A percentile compares a stretch with the other conserved stretches of the same genome.
Evolutionary conservation across 768 basidiomycete species (phyloP).

Genomic region (Leccinum rimulosum): DNA sequence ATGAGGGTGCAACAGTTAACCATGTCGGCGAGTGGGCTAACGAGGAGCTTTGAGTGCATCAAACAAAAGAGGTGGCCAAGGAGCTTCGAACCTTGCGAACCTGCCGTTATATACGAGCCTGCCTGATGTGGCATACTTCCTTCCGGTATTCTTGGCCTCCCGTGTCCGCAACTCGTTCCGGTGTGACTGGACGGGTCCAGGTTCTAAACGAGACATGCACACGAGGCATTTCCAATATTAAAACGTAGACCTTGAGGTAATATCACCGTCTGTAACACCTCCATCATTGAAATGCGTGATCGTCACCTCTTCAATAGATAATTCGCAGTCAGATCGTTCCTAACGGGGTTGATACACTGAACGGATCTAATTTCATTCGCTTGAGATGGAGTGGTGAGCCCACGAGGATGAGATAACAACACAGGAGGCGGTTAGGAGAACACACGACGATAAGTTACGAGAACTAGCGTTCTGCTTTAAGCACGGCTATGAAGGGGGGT

Average conservation of each 20-base stretch:
- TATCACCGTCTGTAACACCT: slow-evolving; percentile 26
- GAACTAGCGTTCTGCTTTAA: slow-evolving; percentile 39
- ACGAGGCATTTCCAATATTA: slow-evolving; percentile 30
- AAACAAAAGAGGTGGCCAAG: slow-evolving; percentile 12
- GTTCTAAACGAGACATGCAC: slow-evolving; percentile 21
- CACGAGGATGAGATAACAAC: slow-evolving; percentile 34
- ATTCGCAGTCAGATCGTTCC: slow-evolving; percentile 28
- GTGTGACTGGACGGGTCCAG: slow-evolving; percentile 17
- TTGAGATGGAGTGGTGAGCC: slow-evolving; percentile 17
- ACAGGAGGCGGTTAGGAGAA: slow-evolving; percentile 21
- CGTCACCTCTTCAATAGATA: slow-evolving; percentile 24
- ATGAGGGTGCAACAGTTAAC: slow-evolving; percentile 21
- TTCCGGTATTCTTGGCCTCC: slow-evolving; percentile 17
- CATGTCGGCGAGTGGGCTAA: slow-evolving; percentile 24
- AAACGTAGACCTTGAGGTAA: slow-evolving; percentile 31
- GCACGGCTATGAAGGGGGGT: slow-evolving; percentile 68
- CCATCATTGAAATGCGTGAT: slow-evolving; percentile 35
- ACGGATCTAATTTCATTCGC: slow-evolving; percentile 18
- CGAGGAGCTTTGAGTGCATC: slow-evolving; percentile 25
- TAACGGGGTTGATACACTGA: slow-evolving; percentile 20
- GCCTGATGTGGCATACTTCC: slow-evolving; percentile 15
- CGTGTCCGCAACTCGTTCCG: slow-evolving; percentile 15
- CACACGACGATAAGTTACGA: slow-evolving; percentile 31
- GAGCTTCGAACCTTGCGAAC: slow-evolving; percentile 8
- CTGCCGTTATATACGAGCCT: slow-evolving; percentile 23